phyloP scores from a whole-genome alignment of 176 grass and related monocot species.

The Avena atlantica region DNA sequence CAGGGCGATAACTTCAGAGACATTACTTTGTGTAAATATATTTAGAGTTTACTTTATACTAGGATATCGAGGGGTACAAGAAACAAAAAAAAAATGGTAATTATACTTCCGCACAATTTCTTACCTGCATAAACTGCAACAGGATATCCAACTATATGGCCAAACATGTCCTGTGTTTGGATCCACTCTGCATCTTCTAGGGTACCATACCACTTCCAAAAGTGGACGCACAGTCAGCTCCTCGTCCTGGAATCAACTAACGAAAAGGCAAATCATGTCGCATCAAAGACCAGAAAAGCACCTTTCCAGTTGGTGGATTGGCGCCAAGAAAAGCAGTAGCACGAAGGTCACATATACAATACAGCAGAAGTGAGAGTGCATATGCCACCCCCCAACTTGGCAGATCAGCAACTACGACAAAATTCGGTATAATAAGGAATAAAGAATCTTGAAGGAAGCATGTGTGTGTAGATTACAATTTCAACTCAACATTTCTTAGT shows the following conservation, averaged over 20 bases:
- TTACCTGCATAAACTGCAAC: too few relatives aligned
- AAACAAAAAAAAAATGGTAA: too few relatives aligned
- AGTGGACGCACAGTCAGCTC: conserved; percentile 34
- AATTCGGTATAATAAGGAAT: conserved; percentile 19
- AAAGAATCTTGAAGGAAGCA: conserved; percentile 37
- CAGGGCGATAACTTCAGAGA: too few relatives aligned
- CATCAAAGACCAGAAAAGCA: not conserved
- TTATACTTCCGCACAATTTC: too few relatives aligned
- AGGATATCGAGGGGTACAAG: too few relatives aligned
- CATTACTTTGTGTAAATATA: too few relatives aligned
- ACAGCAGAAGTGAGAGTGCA: not conserved
- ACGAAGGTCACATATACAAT: not conserved
- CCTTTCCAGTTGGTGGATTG: conserved; percentile 9
- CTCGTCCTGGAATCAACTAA: conserved; percentile 38
- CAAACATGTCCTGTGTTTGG: not conserved
- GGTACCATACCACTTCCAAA: conserved; percentile 2
- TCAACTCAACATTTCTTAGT: conserved; percentile 32
- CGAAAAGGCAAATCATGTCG: conserved; percentile 3
- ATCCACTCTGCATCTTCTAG: not conserved
- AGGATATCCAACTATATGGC: too few relatives aligned
- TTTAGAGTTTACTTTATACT: too few relatives aligned
- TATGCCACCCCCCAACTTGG: not conserved
- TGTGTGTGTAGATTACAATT: conserved; percentile 54
- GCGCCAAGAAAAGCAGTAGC: conserved; percentile 12
- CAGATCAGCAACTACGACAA: conserved; percentile 14